phyloP scores from a whole-genome alignment of 2,329 filamentous ascomycete species.

The Furcasterigmium sp. region DNA sequence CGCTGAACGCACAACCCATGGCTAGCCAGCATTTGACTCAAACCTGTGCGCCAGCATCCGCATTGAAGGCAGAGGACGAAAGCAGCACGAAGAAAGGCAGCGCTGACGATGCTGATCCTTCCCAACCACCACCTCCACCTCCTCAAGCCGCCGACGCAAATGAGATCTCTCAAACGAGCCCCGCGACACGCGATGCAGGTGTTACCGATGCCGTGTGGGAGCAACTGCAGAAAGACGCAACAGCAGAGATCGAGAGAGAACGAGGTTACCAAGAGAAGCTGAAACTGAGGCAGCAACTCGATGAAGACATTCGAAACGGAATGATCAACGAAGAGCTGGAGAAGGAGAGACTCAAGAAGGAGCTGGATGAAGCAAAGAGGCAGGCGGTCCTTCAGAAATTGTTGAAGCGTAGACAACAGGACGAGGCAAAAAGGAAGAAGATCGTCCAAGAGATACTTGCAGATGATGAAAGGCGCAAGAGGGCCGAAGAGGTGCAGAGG shows the following conservation, averaged over 20 bases:
- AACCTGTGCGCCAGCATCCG: neutral
- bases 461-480: constrained; percentile 30
- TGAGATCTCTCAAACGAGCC: neutral
- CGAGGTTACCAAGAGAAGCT: constrained; percentile 27
- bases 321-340: too few species aligned
- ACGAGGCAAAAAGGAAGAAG: constrained; percentile 4
- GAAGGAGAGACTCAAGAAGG: too few species aligned
- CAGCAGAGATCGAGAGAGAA: constrained; percentile 29
- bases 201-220: constrained; percentile 58
- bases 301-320: too few species aligned
- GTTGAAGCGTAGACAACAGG: too few species aligned
- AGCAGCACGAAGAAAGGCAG: neutral
- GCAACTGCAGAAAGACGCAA: constrained; percentile 48
- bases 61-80: neutral
- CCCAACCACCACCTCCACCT: neutral
- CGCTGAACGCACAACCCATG: neutral
- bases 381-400: too few species aligned
- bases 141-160: neutral
- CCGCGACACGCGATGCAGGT: constrained; percentile 41
- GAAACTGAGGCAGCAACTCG: constrained; percentile 21
- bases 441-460: constrained; percentile 29
- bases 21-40: neutral
- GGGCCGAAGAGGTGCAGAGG: constrained; percentile 30
- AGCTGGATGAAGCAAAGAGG: too few species aligned
- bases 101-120: neutral